Conservation (phyloP, 495 filamentous ascomycete species). For the Penicillium verhagenii region DNA sequence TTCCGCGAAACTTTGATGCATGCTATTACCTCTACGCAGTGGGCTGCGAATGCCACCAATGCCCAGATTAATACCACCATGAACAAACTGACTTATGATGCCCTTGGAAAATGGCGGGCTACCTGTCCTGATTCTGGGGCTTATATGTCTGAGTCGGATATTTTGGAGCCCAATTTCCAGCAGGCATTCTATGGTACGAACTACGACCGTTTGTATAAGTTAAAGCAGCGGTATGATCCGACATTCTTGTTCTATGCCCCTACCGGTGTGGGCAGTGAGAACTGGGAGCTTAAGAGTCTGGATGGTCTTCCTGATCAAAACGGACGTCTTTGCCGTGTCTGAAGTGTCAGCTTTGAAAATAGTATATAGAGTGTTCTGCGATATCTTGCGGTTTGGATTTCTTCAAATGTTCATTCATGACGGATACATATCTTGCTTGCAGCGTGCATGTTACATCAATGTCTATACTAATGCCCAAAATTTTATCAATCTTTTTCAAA, state of each 20-base stretch:
- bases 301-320: slow-evolving; percentile 37
- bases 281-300: slow-evolving; percentile 39
- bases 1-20: slow-evolving; percentile 55
- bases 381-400: neutral
- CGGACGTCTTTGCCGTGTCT: slow-evolving; percentile 33
- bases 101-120: slow-evolving; percentile 52
- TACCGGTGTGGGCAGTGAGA: slow-evolving; percentile 54
- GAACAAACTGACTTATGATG: slow-evolving; percentile 32
- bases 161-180: slow-evolving; percentile 63
- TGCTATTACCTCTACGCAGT: slow-evolving; percentile 41
- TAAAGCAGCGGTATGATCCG: slow-evolving; percentile 59
- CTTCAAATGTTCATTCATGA: no score
- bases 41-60: slow-evolving; percentile 18
- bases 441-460: no score
- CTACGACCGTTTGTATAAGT: slow-evolving; percentile 46
- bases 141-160: slow-evolving; percentile 46
- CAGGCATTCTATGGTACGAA: slow-evolving; percentile 60
- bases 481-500: no score
- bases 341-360: neutral
- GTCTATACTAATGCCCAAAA: no score
- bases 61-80: slow-evolving; percentile 19
- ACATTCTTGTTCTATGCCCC: slow-evolving; percentile 53
- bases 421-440: no score
- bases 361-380: neutral
- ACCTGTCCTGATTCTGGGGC: slow-evolving; percentile 35